phyloP scores from a whole-genome alignment of 2,329 filamentous ascomycete species.

The Colletotrichum tropicale region DNA sequence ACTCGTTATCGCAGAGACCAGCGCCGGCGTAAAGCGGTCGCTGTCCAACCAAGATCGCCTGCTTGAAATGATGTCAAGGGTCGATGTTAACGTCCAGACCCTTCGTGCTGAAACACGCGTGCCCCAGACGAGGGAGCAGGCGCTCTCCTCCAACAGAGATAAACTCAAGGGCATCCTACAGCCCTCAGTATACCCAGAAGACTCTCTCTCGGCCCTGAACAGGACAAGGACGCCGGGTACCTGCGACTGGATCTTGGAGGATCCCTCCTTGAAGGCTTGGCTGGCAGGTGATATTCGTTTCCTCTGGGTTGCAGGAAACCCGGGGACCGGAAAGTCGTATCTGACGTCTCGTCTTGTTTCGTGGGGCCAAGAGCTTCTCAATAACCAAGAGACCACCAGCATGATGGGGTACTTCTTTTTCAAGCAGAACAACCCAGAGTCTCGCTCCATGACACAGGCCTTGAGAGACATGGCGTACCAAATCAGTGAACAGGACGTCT shows the following conservation, averaged over 20 bases:
- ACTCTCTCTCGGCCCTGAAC: slow-evolving; percentile 44
- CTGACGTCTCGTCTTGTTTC: slow-evolving; percentile 47
- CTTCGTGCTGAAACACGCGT: slow-evolving; percentile 34
- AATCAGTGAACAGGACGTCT: slow-evolving; percentile 47
- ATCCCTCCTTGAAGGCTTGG: slow-evolving; percentile 44
- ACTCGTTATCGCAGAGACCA: slow-evolving; percentile 49
- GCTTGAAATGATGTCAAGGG: slow-evolving; percentile 29
- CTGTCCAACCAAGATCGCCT: slow-evolving; percentile 39
- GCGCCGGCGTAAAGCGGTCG: slow-evolving; percentile 39
- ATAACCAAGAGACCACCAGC: slow-evolving; percentile 12
- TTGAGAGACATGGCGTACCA: slow-evolving; percentile 52
- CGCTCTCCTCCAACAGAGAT: slow-evolving; percentile 36
- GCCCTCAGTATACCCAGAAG: slow-evolving; percentile 47
- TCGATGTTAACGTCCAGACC: slow-evolving; percentile 37
- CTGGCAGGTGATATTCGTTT: slow-evolving; percentile 39
- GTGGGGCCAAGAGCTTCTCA: slow-evolving; percentile 38
- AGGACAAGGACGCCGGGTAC: slow-evolving; percentile 44
- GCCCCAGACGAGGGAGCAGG: slow-evolving; percentile 30
- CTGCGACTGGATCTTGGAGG: slow-evolving; percentile 49
- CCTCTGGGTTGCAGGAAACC: slow-evolving; percentile 48
- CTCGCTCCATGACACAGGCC: slow-evolving; percentile 47
- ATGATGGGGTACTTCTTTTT: slow-evolving; percentile 53
- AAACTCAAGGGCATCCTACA: slow-evolving; percentile 42
- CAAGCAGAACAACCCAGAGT: slow-evolving; percentile 50
- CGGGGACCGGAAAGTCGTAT: slow-evolving; percentile 52